Evolutionary conservation across 192 early-diverging fungal genomes (phyloP), one percentile per base, ranked within the genome.

Genomic region (Backusella morwellensis): DNA sequence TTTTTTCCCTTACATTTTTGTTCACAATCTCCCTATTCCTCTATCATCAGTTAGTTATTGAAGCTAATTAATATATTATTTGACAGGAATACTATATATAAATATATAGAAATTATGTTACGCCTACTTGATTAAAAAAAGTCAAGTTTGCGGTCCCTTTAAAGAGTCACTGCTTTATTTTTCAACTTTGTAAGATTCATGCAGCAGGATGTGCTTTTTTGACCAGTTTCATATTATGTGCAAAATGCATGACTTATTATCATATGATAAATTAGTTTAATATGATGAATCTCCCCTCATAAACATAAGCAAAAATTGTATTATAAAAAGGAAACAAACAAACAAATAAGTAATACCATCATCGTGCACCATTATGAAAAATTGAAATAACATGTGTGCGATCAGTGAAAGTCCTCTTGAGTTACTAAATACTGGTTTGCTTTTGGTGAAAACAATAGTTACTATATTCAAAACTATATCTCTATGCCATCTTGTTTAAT

Each of bases 401-500:
- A 6, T n/a, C 6, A 50, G 19, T 50, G 47, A n/a, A 50, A n/a
- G 0, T 1, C 5, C 47, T n/a, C 19, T n/a, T 19, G 19, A 21
- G 47, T n/a, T n/a, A 6, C 17, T n/a, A 50, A 50, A n/a, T 9
- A 6, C 6, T n/a, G 0, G 6, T 50, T 50, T 50, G 4, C n/a
- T 50, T 50, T 5, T 50, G 47, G 19, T 50, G 5, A 19, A 50
- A 50, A 50, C 14, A 19, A 5, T 23, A 8, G 23, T 63, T 29
- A 4, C n/a, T 29, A 26, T 14, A 29, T 26, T 29, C 2, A 63
- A 63, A 23, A 21, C 54, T 23, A 26, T 56, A 26, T 14, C 2
- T 5, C 26, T 14, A 23, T 1, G 12, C n/a, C 26, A 26, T 40
- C 38, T 69, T 11, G 85, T 79, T 69, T 77, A 74, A 35, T 86